Evolutionary conservation across 2,329 filamentous ascomycete genomes (phyloP), one percentile per base, ranked within the genome.

Genomic region (Cyphellophora europaea): DNA sequence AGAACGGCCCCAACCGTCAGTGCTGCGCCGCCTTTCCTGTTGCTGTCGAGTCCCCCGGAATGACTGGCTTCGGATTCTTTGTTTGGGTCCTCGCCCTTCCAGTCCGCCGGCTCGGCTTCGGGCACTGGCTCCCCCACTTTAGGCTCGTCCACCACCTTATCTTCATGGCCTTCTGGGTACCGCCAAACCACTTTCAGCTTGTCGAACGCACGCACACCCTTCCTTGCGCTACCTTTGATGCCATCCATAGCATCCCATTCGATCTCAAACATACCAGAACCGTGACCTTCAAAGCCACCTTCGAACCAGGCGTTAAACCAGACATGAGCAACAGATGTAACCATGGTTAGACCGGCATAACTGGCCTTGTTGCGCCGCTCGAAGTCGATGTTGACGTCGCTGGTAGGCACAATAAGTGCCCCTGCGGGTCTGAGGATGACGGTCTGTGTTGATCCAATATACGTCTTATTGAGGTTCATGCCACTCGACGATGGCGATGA

Each of bases 241-340:
- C 91, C 91, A 49, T 98, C 91, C 76, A 98, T 83, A 13, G 69
- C 71, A 12, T 82, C 77, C 77, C 79, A 85, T n/a, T 74, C 70
- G 16, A 77, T 76, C 42, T 79, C 74, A 53, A 82, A 84, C 5
- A 82, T 67, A 6, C 79, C 89, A 6, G 72, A 82, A 28, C 79
- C 71, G 32, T 82, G 71, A 0, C 84, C 68, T 11, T 67, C 62
- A 30, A 38, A 35, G 15, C 82, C 84, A 29, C 88, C 87, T 61
- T 96, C 91, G 50, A 96, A 96, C 59, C 79, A 96, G 2, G 79
- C 69, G 53, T 98, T 98, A 67, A 95, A 94, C 91, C 91, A 98
- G 11, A 94, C 84, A 52, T 96, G 89, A 0, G 88, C 88, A 6
- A 96, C 79, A 0, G 88, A 79, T 0, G 89, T 94, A 3, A 95